Base-by-base conservation (phyloP, 139 green algal species). In the Chlorella sp. region DNA sequence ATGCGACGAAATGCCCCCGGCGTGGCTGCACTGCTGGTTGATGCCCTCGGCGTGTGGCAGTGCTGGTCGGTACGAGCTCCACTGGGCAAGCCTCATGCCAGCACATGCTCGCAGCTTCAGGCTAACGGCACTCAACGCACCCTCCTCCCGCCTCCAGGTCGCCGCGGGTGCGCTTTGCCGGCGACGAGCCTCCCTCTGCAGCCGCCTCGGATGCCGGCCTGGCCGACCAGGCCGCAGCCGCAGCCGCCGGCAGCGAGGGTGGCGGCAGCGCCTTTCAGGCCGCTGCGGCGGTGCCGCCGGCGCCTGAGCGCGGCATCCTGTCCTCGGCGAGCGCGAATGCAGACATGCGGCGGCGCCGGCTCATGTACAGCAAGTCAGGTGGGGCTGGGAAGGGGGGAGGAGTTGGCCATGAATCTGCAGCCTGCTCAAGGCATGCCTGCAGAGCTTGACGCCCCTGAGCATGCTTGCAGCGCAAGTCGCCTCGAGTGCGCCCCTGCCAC, bases 321-420 rank as follows among this genome's bases (percentile, higher is more conserved):
- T 82, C 76, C 58, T 43, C 76, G 32, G 80, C 60, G 46, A 84
- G 30, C 0, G 62, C 30, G 32, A 30, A n/a, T 1, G 30, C 43
- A 16, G 34, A 26, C n/a, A 13, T 19, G 44, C 64, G 32, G 17
- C 30, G 48, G 24, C 46, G 70, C 20, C 67, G 81, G 54, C 73
- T 86, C 60, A 82, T 86, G 82, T 86, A 86, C 34, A 69, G n/a
- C 73, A 86, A 86, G 58, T 82, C 73, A 32, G 82, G 82, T 82
- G 73, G 30, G 70, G 56, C 34, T 26, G 41, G 44, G 24, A 7
- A 20, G 26, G 72, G 41, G 38, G 73, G 44, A 13, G 40, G 46
- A 16, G 46, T 67, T 30, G 30, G 58, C 19, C 58, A 38, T 9
- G 28, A 14, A 4, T 28, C 4, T 40, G 28, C 62, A 36, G 62